Percentiles rank a stretch among this genome's conserved stretches.
Evolutionary conservation across 352 stramenopile species (phyloP).

Genomic region (Phytophthora syringae): DNA sequence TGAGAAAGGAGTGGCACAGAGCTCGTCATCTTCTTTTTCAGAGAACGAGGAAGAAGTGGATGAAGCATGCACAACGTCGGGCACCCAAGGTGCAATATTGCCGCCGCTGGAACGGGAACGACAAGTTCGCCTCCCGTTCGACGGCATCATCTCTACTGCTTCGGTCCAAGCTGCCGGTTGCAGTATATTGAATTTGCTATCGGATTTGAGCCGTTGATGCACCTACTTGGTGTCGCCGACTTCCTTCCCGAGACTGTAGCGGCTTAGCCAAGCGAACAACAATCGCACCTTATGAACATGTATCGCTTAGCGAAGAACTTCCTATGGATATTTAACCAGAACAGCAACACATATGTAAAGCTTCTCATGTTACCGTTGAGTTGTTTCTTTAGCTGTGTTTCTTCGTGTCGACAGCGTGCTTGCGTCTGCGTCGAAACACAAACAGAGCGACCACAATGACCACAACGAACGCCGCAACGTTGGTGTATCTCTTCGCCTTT

Average conservation of each 20-base stretch:
- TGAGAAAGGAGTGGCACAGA: slow-evolving; percentile 25
- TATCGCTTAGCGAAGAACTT: not conserved
- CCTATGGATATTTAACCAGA: slow-evolving; percentile 28
- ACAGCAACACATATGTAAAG: slow-evolving; percentile 25
- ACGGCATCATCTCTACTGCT: slow-evolving; percentile 90
- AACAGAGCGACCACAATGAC: slow-evolving; percentile 24
- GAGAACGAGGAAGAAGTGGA: slow-evolving; percentile 31
- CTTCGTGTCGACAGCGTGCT: slow-evolving; percentile 26
- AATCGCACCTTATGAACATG: not conserved
- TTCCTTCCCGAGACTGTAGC: slow-evolving; percentile 53
- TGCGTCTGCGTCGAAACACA: slow-evolving; percentile 27
- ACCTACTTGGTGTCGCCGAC: slow-evolving; percentile 61
- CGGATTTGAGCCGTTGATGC: slow-evolving; percentile 85
- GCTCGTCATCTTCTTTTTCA: slow-evolving; percentile 16
- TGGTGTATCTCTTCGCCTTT: slow-evolving; percentile 53
- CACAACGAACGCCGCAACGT: slow-evolving; percentile 18
- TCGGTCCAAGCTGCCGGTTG: slow-evolving; percentile 52
- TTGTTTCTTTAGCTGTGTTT: slow-evolving; percentile 33
- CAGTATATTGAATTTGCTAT: slow-evolving; percentile 91
- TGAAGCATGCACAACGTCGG: slow-evolving; percentile 2
- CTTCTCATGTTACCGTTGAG: slow-evolving; percentile 1
- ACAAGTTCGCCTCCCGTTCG: slow-evolving; percentile 75
- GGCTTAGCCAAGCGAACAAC: slow-evolving; percentile 4
- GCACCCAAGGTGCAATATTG: not conserved
- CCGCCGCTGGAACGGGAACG: slow-evolving; percentile 55